Evolutionary conservation across 805 yeast genomes (phyloP).

Genomic region (Saturnispora diversa): DNA sequence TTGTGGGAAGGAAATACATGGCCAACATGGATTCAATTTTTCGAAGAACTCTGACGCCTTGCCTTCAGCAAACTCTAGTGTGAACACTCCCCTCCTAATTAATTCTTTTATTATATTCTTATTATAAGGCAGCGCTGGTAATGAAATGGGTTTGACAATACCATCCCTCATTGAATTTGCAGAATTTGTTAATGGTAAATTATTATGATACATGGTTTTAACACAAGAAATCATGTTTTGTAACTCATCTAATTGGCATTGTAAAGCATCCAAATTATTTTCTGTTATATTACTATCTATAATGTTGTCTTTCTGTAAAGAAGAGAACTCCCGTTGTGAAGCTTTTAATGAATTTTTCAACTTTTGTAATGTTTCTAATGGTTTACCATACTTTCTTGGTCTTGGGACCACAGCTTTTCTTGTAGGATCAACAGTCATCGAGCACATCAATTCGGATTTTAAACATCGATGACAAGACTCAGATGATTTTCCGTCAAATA

Average conservation of each 20-base stretch:
- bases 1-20: conserved; percentile 37
- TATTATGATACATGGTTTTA: background rate
- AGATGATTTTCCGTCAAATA: conserved; percentile 39
- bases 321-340: conserved; percentile 20
- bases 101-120: conserved; percentile 33
- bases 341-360: conserved; percentile 25
- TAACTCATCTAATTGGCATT: conserved; percentile 26
- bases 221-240: conserved; percentile 27
- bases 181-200: conserved; percentile 24
- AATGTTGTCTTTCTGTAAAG: conserved; percentile 17
- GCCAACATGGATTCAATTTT: conserved; percentile 40
- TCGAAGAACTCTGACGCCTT: conserved; percentile 32
- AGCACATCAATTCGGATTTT: conserved; percentile 37
- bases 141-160: conserved; percentile 24
- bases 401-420: conserved; percentile 23
- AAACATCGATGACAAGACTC: conserved; percentile 40
- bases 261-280: conserved; percentile 21
- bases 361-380: conserved; percentile 23
- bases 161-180: conserved; percentile 32
- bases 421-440: conserved; percentile 43
- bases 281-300: conserved; percentile 18
- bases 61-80: conserved; percentile 29
- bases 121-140: conserved; percentile 33
- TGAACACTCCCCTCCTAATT: conserved; percentile 29
- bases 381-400: conserved; percentile 24